These are phyloP conservation scores for Anacardium occidentale DNA, from an alignment of 345 rosid species.

Conservation along the genomic window DNA sequence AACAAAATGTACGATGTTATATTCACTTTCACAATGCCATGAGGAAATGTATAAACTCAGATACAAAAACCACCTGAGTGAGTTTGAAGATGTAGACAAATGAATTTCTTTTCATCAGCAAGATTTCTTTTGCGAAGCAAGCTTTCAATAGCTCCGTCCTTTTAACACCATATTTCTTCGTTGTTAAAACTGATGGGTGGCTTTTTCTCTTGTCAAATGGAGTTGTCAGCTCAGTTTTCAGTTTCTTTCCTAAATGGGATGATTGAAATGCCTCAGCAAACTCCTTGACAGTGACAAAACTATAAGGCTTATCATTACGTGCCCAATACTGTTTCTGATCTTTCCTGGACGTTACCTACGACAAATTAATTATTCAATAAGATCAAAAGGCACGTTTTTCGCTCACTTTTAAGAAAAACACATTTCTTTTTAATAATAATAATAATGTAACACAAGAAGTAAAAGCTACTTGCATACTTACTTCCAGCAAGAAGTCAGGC, in stretches of 20 bases:
- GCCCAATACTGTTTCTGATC: conserved; percentile 84
- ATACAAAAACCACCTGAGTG: conserved; percentile 39
- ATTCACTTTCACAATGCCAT: neutral
- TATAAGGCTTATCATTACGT: conserved; percentile 51
- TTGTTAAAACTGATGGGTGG: conserved; percentile 78
- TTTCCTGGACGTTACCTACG: conserved; percentile 78
- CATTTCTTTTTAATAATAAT: neutral
- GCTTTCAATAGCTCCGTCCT: conserved; percentile 59
- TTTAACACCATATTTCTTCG: conserved; percentile 52
- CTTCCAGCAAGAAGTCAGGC: conserved; percentile 87
- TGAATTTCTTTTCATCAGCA: conserved; percentile 78
- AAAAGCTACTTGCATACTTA: conserved; percentile 21
- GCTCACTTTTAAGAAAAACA: neutral
- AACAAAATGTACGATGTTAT: conserved; percentile 7
- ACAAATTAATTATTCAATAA: neutral
- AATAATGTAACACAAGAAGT: no score
- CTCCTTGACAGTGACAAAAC: conserved; percentile 54
- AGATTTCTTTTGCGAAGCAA: conserved; percentile 53
- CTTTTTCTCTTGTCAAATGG: conserved; percentile 58
- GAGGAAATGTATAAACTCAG: neutral
- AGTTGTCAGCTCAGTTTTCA: conserved; percentile 44
- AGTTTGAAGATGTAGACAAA: conserved; percentile 69
- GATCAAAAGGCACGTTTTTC: neutral
- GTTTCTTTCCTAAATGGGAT: conserved; percentile 50
- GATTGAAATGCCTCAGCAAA: conserved; percentile 69